These are phyloP conservation scores for Xylariaceae sp. DNA, from an alignment of 2,329 filamentous ascomycete genomes.

Conservation along the genomic window DNA sequence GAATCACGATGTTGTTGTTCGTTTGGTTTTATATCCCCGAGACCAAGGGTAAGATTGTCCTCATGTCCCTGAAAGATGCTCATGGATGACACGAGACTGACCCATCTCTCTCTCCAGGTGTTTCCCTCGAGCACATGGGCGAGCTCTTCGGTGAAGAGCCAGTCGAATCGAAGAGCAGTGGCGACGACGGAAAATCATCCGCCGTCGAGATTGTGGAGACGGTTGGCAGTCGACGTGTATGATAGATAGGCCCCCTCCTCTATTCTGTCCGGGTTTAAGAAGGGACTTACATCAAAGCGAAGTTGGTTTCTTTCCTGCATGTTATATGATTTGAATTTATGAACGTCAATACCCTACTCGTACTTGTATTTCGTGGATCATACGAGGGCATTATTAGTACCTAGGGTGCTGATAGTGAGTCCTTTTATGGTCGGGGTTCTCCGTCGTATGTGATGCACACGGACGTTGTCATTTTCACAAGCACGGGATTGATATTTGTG, in stretches of 20 bases:
- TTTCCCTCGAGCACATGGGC: constrained; percentile 55
- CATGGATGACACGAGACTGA: constrained; percentile 23
- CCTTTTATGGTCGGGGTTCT: neutral
- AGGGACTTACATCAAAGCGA: too few species aligned
- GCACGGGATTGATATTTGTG: neutral
- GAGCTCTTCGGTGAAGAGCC: constrained; percentile 45
- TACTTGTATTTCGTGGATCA: too few species aligned
- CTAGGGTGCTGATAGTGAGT: too few species aligned
- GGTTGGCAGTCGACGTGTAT: constrained; percentile 15
- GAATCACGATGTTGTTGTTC: constrained; percentile 56
- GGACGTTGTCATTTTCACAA: neutral
- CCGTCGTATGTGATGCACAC: neutral
- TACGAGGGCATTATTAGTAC: too few species aligned
- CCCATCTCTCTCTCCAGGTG: constrained; percentile 39
- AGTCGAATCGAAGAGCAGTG: constrained; percentile 15
- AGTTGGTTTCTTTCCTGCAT: too few species aligned
- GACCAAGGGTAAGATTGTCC: constrained; percentile 30
- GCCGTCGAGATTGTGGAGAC: constrained; percentile 19
- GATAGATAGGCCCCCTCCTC: neutral
- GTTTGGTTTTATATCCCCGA: constrained; percentile 53
- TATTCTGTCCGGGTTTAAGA: too few species aligned
- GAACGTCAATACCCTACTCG: too few species aligned
- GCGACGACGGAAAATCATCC: constrained; percentile 19
- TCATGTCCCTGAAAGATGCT: neutral
- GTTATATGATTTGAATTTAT: too few species aligned